phyloP scores from a whole-genome alignment of 768 basidiomycete species.

The Suillus clintonianus region DNA sequence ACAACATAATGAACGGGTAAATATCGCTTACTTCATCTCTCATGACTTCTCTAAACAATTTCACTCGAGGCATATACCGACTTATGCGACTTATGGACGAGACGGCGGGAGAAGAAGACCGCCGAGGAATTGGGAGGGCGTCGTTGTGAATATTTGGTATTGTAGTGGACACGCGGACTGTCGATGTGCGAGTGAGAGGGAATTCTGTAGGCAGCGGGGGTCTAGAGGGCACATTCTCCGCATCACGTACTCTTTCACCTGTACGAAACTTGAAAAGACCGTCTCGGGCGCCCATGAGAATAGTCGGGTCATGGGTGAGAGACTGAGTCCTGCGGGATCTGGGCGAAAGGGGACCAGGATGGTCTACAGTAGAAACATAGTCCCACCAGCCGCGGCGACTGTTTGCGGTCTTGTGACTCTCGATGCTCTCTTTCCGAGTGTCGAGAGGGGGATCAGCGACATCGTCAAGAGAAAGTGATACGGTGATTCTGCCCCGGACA shows the following conservation, averaged over 20 bases:
- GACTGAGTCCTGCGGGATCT: constrained; percentile 2
- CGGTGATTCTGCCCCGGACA: constrained; percentile 56
- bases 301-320: constrained; percentile 10
- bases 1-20: neutral
- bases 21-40: constrained; percentile 58
- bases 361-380: constrained; percentile 40
- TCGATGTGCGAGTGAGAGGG: constrained; percentile 12
- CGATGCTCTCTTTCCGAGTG: constrained; percentile 4
- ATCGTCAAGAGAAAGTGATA: constrained; percentile 48
- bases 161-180: constrained; percentile 17
- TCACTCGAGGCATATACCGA: constrained; percentile 53
- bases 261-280: neutral
- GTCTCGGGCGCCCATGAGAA: neutral
- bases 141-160: constrained; percentile 12
- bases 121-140: constrained; percentile 15
- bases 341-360: neutral
- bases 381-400: constrained; percentile 56
- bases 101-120: constrained; percentile 22
- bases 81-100: constrained; percentile 45
- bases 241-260: neutral
- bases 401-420: constrained; percentile 3
- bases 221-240: constrained; percentile 5
- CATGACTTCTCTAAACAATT: constrained; percentile 56
- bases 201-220: constrained; percentile 9
- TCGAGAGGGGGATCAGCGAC: constrained; percentile 21